Percentiles rank a stretch among this genome's conserved stretches.
Conservation (phyloP, 2,329 filamentous ascomycete genomes). For the Talaromyces funiculosus region DNA sequence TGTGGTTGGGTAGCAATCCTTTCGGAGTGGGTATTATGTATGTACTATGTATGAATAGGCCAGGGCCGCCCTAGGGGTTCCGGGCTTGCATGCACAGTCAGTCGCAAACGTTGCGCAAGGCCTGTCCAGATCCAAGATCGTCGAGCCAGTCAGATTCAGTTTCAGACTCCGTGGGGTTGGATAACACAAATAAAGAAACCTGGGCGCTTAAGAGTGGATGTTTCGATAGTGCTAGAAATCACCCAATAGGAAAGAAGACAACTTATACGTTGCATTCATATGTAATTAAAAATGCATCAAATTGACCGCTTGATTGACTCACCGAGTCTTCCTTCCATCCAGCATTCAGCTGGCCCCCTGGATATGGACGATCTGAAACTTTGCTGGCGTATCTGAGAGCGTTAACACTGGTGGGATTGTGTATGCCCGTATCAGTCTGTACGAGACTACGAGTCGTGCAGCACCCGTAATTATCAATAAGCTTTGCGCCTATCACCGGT, state of each 20-base stretch:
- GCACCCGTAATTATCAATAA: not conserved
- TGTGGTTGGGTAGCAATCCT: not conserved
- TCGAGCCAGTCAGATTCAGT: not conserved
- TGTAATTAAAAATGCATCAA: not conserved
- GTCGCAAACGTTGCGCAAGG: not conserved
- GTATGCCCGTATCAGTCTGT: not conserved
- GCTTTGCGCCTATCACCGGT: not conserved
- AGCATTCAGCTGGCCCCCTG: slow-evolving; percentile 1
- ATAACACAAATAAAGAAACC: not conserved
- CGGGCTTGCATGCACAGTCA: not conserved
- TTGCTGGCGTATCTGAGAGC: slow-evolving; percentile 1
- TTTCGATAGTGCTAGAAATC: not conserved
- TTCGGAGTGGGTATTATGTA: not conserved
- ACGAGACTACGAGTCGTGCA: not conserved
- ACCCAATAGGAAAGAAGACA: not conserved
- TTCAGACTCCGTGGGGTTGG: not conserved
- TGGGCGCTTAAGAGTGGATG: slow-evolving; percentile 1
- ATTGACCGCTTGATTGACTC: slow-evolving; percentile 6
- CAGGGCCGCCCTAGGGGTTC: not conserved
- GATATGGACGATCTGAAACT: not conserved
- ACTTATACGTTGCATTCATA: not conserved
- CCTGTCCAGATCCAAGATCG: not conserved
- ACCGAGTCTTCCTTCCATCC: no score
- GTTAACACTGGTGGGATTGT: not conserved
- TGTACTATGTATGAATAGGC: not conserved